Evolutionary conservation across 345 rosid genomes (phyloP).

Genomic region (Cardamine resedifolia): DNA sequence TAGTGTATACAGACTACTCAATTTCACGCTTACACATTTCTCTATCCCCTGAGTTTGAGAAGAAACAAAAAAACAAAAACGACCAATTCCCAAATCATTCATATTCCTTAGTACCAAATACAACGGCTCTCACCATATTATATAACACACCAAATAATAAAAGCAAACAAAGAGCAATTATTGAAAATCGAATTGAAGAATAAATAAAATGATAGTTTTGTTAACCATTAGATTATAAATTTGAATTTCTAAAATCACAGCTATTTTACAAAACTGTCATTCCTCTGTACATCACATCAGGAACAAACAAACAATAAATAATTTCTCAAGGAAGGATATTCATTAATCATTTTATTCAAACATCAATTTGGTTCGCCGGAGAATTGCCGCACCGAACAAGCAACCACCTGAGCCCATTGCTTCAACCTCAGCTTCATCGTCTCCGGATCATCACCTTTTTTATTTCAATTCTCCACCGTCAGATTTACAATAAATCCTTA

Average conservation of each 20-base stretch:
- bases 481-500: background rate
- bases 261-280: constrained; percentile 33
- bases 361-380: constrained; percentile 47
- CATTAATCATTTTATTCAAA: background rate
- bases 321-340: background rate
- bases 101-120: background rate
- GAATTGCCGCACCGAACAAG: constrained; percentile 67
- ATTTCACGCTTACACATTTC: background rate
- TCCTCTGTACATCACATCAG: constrained; percentile 25
- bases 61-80: too few species aligned
- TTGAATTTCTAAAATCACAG: constrained; percentile 18
- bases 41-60: background rate
- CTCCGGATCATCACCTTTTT: constrained; percentile 69
- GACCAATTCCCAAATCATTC: background rate
- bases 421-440: constrained; percentile 64
- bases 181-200: background rate
- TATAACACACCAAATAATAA: background rate
- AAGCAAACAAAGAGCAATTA: background rate
- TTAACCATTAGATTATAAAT: constrained; percentile 17
- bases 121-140: background rate
- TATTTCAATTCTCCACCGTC: background rate
- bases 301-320: constrained; percentile 21
- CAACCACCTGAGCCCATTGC: constrained; percentile 93
- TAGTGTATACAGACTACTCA: background rate
- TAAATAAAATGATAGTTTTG: background rate